These are phyloP conservation scores for Camellia granthamiana DNA, from an alignment of 148 eudicot species.

Conservation along the genomic window DNA sequence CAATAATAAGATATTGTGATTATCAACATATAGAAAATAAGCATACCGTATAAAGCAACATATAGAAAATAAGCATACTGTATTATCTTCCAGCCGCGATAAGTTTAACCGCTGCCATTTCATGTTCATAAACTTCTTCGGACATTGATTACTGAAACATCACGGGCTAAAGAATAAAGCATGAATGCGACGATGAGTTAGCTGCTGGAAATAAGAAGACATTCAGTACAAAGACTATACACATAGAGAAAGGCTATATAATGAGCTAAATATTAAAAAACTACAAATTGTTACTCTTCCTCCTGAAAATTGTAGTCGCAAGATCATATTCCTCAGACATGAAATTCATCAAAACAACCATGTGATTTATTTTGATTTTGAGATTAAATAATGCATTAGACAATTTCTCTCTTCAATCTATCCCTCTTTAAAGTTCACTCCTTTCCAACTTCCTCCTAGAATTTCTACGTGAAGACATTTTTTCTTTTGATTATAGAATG, in stretches of 20 bases:
- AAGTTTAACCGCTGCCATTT: not conserved
- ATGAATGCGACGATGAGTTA: conserved; percentile 9
- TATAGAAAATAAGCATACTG: too few relatives aligned
- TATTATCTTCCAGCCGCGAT: not conserved
- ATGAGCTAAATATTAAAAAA: not conserved
- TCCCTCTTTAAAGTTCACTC: too few relatives aligned
- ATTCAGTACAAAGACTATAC: not conserved
- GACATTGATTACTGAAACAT: not conserved
- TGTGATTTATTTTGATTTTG: not conserved
- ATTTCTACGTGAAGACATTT: too few relatives aligned
- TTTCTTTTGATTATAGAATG: too few relatives aligned
- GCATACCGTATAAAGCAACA: not conserved
- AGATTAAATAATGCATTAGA: not conserved
- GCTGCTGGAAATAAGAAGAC: conserved; percentile 14
- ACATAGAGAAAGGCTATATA: not conserved
- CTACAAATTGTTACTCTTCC: not conserved
- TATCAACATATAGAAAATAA: not conserved
- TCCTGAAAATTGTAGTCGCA: not conserved
- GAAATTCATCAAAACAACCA: too few relatives aligned
- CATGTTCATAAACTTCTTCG: not conserved
- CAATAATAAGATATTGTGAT: not conserved
- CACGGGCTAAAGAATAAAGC: conserved; percentile 19
- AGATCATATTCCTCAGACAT: not conserved
- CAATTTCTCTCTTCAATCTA: too few relatives aligned
- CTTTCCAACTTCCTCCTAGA: too few relatives aligned